phyloP scores from a whole-genome alignment of 2,329 filamentous ascomycete genomes.

The Fusarium robinianum region DNA sequence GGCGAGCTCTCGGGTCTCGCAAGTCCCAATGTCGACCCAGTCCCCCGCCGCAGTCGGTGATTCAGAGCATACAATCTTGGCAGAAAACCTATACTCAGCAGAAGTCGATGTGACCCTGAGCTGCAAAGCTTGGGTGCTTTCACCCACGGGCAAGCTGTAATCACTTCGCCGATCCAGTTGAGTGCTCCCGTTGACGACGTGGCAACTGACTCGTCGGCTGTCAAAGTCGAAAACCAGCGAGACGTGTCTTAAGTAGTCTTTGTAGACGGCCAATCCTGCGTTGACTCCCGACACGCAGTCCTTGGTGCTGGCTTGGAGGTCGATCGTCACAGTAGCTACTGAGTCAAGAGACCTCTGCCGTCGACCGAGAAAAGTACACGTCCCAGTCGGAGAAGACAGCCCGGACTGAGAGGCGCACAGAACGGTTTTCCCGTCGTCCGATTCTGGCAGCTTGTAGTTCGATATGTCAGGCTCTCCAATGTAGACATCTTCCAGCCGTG shows the following conservation, averaged over 20 bases:
- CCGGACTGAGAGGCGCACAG: no score
- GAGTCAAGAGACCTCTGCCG: slow-evolving; percentile 6
- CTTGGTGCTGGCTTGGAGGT: no score
- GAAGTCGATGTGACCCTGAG: slow-evolving; percentile 2
- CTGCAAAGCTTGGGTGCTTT: background rate
- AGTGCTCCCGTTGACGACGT: background rate
- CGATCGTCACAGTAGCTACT: slow-evolving; percentile 1
- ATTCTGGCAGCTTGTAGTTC: no score
- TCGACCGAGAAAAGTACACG: slow-evolving; percentile 5
- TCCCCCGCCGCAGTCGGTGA: background rate
- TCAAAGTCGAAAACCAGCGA: slow-evolving; percentile 1
- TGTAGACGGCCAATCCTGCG: slow-evolving; percentile 12
- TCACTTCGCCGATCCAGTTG: no score
- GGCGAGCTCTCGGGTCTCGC: background rate
- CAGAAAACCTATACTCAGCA: slow-evolving; percentile 2
- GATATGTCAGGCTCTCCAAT: no score
- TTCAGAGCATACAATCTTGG: background rate
- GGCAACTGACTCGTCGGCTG: background rate
- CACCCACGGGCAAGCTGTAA: background rate
- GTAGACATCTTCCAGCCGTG: no score
- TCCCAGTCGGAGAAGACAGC: slow-evolving; percentile 6
- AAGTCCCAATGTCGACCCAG: slow-evolving; percentile 8
- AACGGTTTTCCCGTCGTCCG: no score
- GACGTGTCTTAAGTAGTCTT: slow-evolving; percentile 10
- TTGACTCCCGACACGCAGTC: background rate